phyloP scores from a whole-genome alignment of 176 grass and related monocot genomes.

The Puya raimondii region DNA sequence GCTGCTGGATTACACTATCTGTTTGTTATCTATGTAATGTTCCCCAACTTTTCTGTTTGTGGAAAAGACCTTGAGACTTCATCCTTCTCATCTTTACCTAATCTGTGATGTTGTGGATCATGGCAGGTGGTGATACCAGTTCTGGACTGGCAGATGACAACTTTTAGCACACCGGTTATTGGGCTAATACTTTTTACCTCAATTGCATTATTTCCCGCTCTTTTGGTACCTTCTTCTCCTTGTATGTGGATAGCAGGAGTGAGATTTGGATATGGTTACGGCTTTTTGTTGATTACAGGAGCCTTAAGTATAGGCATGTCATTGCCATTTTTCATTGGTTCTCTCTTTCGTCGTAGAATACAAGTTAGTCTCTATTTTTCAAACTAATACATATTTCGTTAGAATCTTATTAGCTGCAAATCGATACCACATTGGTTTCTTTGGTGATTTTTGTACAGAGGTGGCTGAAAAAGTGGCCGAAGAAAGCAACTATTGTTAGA shows the following conservation, averaged over 20 bases:
- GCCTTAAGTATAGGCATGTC: constrained; percentile 22
- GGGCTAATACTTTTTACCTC: constrained; percentile 17
- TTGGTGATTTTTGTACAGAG: constrained; percentile 9
- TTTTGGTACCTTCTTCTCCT: constrained; percentile 20
- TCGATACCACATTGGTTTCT: not conserved
- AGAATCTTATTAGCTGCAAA: not conserved
- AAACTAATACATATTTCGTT: not conserved
- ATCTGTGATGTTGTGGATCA: not conserved
- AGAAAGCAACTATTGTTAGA: constrained; percentile 21
- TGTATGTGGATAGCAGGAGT: constrained; percentile 22
- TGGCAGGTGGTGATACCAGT: constrained; percentile 24
- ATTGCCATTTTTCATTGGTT: constrained; percentile 25
- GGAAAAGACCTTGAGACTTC: not conserved
- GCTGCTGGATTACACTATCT: too few relatives aligned
- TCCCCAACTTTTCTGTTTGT: not conserved
- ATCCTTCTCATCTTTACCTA: not conserved
- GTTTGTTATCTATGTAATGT: too few relatives aligned
- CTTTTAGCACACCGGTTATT: constrained; percentile 15
- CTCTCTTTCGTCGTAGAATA: constrained; percentile 15
- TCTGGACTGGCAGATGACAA: constrained; percentile 18
- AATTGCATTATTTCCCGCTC: constrained; percentile 15
- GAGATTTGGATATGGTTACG: constrained; percentile 22
- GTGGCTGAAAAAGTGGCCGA: constrained; percentile 24
- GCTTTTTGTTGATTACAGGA: constrained; percentile 13
- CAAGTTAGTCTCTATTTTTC: not conserved